Evolutionary conservation across 164 flowering plant genomes (phyloP).

Genomic region (Euptelea pleiosperma): DNA sequence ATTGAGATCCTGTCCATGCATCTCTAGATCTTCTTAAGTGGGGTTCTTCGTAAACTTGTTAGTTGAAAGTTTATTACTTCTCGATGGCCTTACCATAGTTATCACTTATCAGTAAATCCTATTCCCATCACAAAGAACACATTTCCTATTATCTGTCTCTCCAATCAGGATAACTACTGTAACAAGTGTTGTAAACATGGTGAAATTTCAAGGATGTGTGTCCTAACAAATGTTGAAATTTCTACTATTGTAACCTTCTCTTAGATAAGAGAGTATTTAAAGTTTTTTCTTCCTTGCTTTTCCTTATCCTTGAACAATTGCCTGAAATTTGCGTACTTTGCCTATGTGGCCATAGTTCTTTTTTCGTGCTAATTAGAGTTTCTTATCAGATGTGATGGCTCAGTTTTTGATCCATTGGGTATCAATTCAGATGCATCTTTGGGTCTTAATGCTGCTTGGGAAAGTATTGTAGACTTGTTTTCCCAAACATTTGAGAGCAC

Average conservation of each 20-base stretch:
- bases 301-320: background rate
- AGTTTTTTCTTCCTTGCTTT: background rate
- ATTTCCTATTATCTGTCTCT: too few species aligned
- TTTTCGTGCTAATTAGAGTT: conserved; percentile 14
- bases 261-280: background rate
- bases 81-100: too few species aligned
- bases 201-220: background rate
- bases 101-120: too few species aligned
- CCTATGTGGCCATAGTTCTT: background rate
- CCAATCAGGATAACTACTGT: background rate
- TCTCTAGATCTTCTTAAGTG: too few species aligned
- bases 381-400: conserved; percentile 42
- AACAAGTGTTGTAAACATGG: background rate
- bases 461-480: conserved; percentile 35
- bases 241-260: too few species aligned
- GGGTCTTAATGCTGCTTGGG: conserved; percentile 46
- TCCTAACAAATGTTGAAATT: background rate
- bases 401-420: conserved; percentile 86
- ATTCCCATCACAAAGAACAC: too few species aligned
- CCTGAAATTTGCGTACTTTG: background rate
- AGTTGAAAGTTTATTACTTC: too few species aligned
- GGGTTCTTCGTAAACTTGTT: too few species aligned
- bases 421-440: conserved; percentile 46
- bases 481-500: conserved; percentile 56
- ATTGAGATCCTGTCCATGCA: too few species aligned